Evolutionary conservation across 164 flowering plant genomes (phyloP).

Genomic region (Protea cynaroides): DNA sequence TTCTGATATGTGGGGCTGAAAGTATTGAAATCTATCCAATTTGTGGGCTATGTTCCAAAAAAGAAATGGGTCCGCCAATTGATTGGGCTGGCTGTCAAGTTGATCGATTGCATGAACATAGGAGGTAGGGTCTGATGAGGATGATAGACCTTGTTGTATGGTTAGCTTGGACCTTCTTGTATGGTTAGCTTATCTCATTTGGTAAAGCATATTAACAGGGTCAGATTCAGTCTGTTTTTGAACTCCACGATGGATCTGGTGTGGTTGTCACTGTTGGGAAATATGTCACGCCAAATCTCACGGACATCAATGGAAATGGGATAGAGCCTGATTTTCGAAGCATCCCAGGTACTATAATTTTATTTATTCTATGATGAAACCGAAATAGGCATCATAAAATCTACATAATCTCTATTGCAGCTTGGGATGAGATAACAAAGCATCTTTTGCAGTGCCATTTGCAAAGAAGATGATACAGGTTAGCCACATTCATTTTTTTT

Average conservation of each 20-base stretch:
- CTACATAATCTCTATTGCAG: slow-evolving; percentile 33
- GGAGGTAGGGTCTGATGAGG: no score
- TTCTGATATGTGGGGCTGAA: no score
- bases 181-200: background rate
- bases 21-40: no score
- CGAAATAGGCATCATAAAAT: background rate
- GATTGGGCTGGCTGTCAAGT: no score
- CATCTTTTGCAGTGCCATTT: slow-evolving; percentile 52
- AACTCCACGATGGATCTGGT: slow-evolving; percentile 94
- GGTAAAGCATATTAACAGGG: slow-evolving; percentile 37
- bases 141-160: background rate
- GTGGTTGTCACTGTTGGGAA: slow-evolving; percentile 92
- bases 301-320: slow-evolving; percentile 93
- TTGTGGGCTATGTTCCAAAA: no score
- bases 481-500: background rate
- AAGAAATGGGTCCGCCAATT: no score
- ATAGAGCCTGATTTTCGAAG: slow-evolving; percentile 72
- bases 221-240: slow-evolving; percentile 88
- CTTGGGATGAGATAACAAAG: slow-evolving; percentile 56
- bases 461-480: slow-evolving; percentile 27
- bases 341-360: slow-evolving; percentile 52
- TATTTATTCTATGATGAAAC: background rate
- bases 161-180: background rate
- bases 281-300: slow-evolving; percentile 83
- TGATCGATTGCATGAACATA: no score